Base-by-base conservation (phyloP, 768 basidiomycete genomes). In the Tulasnella sp. region DNA sequence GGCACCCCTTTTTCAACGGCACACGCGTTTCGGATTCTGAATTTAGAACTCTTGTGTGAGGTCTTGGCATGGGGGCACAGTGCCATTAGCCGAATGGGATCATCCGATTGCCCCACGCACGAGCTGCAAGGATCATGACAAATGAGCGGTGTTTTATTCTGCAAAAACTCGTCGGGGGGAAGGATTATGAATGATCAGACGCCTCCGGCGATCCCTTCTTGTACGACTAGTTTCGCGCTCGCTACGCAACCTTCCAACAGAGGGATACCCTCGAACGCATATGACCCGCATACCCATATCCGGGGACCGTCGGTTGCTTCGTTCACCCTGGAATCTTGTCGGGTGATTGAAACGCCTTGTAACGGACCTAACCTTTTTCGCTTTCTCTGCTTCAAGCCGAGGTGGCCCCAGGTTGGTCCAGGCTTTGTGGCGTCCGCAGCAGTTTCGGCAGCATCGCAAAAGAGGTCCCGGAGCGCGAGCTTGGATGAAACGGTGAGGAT, bases 211-310 rank as follows among this genome's bases (percentile, higher is more conserved):
- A 85, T 75, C 16, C 84, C 84, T 72, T 83, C 76, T 77, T 86
- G 85, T 3, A 87, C 87, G 14, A 92, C 91, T 74, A 88, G 88
- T 84, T 88, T 87, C n/a, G 93, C 92, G 83, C 93, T 93, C 28
- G 89, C 89, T 18, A 94, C 94, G 84, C 94, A 95, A 2, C 93
- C 93, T 83, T 96, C 94, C 74, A 95, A 85, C 78, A 96, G 84
- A 12, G 94, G 94, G 73, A 95, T 93, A 0, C 94, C 94, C 24
- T 88, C 86, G 83, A 90, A 89, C 20, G 91, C 92, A 84, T 92
- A 95, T 24, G 91, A 89, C 1, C 94, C 94, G 80, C 90, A 91
- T n/a, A 94, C 86, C 90, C 92, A 93, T 9, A 94, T 85, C 0
- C 91, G 90, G 0, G 90, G 87, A 28, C 83, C 84, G 22, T 60